Base-by-base conservation (phyloP, 768 basidiomycete species). In the Boletus sensibilis region DNA sequence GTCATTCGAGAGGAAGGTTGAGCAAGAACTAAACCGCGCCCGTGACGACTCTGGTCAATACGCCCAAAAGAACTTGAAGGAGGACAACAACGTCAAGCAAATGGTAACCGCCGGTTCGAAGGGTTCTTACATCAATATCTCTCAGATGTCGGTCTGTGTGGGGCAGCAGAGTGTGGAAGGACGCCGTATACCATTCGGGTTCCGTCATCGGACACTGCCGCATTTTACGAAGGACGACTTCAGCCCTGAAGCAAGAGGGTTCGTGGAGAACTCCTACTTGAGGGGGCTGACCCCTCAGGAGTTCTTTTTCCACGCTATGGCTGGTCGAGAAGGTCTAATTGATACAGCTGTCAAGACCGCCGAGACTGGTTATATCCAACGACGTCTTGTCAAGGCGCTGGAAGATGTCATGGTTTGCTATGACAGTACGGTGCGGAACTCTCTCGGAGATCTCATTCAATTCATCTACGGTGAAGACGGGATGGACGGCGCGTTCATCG, bases 221-320 rank as follows among this genome's bases (percentile, higher is more conserved):
- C 97, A 99, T 72, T 99, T 98, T 75, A 90, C 93, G 1, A 96
- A 98, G 77, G 97, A 98, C 65, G 96, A 98, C 72, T 98, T 95
- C 77, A 93, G 93, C 67, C 94, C 97, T 2, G 96, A 98, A 68
- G 90, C 97, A 7, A 88, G 96, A 53, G 97, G 97, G 18, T 99
- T 98, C 71, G 97, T 99, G 58, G 97, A 98, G 74, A 99, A 99
- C 71, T 98, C 97, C 21, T 98, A 98, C 66, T 79, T 98, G 34
- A 90, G 95, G 54, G 95, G 97, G 25, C 72, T 99, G 57, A 98
- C 95, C 3, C 96, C 97, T 0, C 94, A 98, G 61, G 97, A 99
- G 69, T 99, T 93, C 80, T 98, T 98, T 82, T 98, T 99, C 86
- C 97, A 99, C 73, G 97, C 97, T 54, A 98, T 98, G 96, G 96